Percentiles rank a stretch among this genome's conserved stretches.
These are phyloP conservation scores for Cystobasidium tubakii DNA, from an alignment of 768 basidiomycete genomes.

Conservation along the genomic window DNA sequence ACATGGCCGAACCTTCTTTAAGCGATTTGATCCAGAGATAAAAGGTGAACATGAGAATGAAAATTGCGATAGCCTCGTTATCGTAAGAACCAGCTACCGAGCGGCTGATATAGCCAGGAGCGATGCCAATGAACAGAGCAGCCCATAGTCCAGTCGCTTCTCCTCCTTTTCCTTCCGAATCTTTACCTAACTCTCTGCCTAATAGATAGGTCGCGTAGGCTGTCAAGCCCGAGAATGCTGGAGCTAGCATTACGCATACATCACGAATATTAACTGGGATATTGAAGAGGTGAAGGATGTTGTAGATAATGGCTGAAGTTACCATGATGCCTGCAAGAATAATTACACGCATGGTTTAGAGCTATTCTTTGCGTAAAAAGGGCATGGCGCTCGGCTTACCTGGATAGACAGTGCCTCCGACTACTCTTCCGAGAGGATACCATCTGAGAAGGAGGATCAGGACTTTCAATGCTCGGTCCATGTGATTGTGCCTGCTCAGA, in stretches of 20 bases:
- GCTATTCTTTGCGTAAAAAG: neutral
- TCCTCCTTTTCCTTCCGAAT: conserved; percentile 56
- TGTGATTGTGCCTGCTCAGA: neutral
- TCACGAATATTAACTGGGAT: conserved; percentile 97
- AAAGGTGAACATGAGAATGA: conserved; percentile 99
- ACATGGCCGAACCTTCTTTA: conserved; percentile 86
- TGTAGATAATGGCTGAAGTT: conserved; percentile 95
- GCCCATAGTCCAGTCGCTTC: conserved; percentile 93
- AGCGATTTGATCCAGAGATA: conserved; percentile 94
- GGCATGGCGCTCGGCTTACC: neutral
- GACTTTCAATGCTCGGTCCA: neutral
- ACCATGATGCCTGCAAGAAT: conserved; percentile 73
- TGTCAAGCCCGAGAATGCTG: conserved; percentile 91
- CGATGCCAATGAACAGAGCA: conserved; percentile 95
- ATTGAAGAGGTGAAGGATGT: conserved; percentile 73
- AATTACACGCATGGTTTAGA: neutral
- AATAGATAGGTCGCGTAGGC: conserved; percentile 64
- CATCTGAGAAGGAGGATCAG: conserved; percentile 59
- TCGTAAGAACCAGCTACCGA: conserved; percentile 99
- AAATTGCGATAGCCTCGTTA: conserved; percentile 99
- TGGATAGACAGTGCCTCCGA: conserved; percentile 96
- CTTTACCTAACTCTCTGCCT: conserved; percentile 71
- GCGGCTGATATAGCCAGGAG: conserved; percentile 93
- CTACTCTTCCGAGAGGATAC: conserved; percentile 97
- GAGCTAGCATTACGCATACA: conserved; percentile 91